Evolutionary conservation across 345 rosid species (phyloP), one percentile per base, ranked within the genome.

Genomic region (Moricandia moricandioides): DNA sequence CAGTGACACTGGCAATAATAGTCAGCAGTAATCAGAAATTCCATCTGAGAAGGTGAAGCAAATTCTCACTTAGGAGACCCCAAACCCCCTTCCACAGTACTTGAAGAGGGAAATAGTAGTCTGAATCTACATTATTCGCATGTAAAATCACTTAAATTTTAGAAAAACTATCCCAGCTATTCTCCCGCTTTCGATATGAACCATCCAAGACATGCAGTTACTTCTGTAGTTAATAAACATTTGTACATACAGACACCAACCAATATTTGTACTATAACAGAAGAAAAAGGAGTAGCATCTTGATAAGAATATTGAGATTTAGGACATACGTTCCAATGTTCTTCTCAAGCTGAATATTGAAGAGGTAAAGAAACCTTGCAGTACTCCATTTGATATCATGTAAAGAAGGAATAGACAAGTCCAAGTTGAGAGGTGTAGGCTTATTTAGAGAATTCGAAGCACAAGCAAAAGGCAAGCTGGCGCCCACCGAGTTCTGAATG

Each of bases 311-410:
- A 65, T n/a, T 6, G 71, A 8, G 33, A 61, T 62, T 72, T 2
- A 67, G 55, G 27, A 84, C 98, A 84, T 86, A 94, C 98, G 88
- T 87, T 77, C 91, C 91, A 70, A 94, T 84, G 82, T 94, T 94
- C 83, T 88, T 86, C 87, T 94, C 98, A 24, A 94, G 79, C 79
- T 89, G 96, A 69, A 89, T 82, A 71, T 94, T 91, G 88, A 94
- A 89, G 58, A 94, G 75, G 82, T 91, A 94, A 30, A 94, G 67
- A 43, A 91, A 71, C 73, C 96, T 89, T 6, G 88, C 67, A 55
- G 91, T 69, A 82, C 73, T 88, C 98, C 96, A 94, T 73, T 65
- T 82, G 54, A 94, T 62, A 80, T 91, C 93, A 64, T 80, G 78
- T 69, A 94, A 52, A 14, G 96, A 87, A 78, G 97, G 96, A 69